phyloP scores from a whole-genome alignment of 1,139 yeast species.

The Blastobotrys illinoisensis region DNA sequence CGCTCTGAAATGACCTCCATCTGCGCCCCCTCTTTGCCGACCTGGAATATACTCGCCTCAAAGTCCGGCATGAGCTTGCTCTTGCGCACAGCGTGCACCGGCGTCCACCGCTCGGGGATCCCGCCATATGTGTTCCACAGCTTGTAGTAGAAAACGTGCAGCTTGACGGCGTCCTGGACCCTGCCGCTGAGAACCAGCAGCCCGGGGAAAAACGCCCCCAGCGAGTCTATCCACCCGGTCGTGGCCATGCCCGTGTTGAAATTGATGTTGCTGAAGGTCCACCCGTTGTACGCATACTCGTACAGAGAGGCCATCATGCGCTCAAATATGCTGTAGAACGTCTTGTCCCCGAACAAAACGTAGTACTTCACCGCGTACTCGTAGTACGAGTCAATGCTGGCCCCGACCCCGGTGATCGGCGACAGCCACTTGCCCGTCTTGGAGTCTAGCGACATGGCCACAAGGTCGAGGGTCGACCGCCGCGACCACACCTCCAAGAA shows the following conservation, averaged over 20 bases:
- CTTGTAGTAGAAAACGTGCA: slow-evolving; percentile 64
- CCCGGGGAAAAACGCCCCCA: slow-evolving; percentile 88
- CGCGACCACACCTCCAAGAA: slow-evolving; percentile 68
- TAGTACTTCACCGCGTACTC: slow-evolving; percentile 81
- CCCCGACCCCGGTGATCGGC: slow-evolving; percentile 74
- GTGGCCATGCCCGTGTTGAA: slow-evolving; percentile 45
- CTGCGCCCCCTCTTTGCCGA: slow-evolving; percentile 11
- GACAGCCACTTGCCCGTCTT: slow-evolving; percentile 52
- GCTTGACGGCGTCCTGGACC: slow-evolving; percentile 54
- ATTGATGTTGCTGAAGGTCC: slow-evolving; percentile 61
- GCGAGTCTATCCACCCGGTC: slow-evolving; percentile 74
- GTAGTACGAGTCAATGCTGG: slow-evolving; percentile 88
- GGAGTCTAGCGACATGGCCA: slow-evolving; percentile 78
- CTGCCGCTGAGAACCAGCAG: slow-evolving; percentile 76
- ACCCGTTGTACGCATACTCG: slow-evolving; percentile 43
- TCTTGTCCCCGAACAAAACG: slow-evolving; percentile 63
- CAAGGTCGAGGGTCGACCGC: slow-evolving; percentile 53
- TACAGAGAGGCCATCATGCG: slow-evolving; percentile 53
- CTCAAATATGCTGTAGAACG: slow-evolving; percentile 56
- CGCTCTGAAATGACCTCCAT: not conserved
- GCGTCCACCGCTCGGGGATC: slow-evolving; percentile 85
- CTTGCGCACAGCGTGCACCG: slow-evolving; percentile 18
- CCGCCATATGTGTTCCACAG: slow-evolving; percentile 77
- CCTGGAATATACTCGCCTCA: not conserved
- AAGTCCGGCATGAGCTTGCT: not conserved